These are phyloP conservation scores for Omphalea diandra DNA, from an alignment of 441 rosid genomes.

Conservation along the genomic window DNA sequence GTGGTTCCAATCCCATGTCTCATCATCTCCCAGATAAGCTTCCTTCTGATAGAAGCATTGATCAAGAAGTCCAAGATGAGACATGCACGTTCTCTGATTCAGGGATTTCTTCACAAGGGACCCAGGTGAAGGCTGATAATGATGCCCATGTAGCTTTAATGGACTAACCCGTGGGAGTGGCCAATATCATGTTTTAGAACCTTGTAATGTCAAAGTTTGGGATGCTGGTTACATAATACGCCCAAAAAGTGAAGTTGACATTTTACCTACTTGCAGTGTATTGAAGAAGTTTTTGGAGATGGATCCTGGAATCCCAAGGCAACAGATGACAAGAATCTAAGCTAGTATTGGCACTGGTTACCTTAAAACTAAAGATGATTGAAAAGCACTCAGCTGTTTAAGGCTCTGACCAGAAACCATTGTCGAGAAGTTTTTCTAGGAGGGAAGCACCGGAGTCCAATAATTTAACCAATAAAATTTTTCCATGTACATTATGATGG, in stretches of 20 bases:
- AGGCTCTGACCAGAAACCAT: not conserved
- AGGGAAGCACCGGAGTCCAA: not conserved
- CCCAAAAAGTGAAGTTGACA: constrained; percentile 33
- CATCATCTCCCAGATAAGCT: constrained; percentile 21
- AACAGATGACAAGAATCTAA: constrained; percentile 29
- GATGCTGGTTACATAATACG: constrained; percentile 33
- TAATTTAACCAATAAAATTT: not conserved
- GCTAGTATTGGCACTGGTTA: constrained; percentile 9
- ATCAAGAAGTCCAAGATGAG: constrained; percentile 34
- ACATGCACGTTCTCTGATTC: constrained; percentile 38
- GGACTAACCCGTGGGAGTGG: constrained; percentile 21
- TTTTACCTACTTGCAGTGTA: constrained; percentile 51
- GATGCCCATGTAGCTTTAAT: constrained; percentile 19
- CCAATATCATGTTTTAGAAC: constrained; percentile 31
- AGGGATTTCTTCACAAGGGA: constrained; percentile 16
- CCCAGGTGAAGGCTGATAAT: constrained; percentile 22
- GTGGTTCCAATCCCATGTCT: constrained; percentile 14
- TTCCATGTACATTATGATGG: not conserved
- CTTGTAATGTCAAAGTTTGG: constrained; percentile 38
- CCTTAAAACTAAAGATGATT: not conserved
- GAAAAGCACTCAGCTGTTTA: not conserved
- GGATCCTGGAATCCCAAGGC: constrained; percentile 31
- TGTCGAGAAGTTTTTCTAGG: not conserved
- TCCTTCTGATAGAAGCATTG: constrained; percentile 19
- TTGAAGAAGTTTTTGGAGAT: constrained; percentile 55